Percentiles rank a stretch among this genome's conserved stretches.
These are phyloP conservation scores for Calonectria ilicicola DNA, from an alignment of 2,329 filamentous ascomycete genomes.

Conservation along the genomic window DNA sequence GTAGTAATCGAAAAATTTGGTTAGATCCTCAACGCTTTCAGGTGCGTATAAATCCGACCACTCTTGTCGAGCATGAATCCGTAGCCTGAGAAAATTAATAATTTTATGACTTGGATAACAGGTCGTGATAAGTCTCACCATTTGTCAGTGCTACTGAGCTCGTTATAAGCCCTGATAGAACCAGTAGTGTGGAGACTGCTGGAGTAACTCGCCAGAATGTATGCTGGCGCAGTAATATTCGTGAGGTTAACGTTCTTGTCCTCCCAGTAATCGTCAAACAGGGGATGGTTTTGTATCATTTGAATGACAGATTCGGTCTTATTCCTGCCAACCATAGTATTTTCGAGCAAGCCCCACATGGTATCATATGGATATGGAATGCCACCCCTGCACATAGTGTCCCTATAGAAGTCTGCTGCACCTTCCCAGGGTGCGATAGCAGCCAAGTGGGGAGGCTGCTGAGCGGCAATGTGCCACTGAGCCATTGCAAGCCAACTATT, in stretches of 20 bases:
- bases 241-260: not conserved
- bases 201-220: constrained; percentile 1
- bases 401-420: constrained; percentile 7
- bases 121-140: not conserved
- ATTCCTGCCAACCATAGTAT: not conserved
- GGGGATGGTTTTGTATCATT: not conserved
- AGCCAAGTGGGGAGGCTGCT: not conserved
- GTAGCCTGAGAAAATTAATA: not conserved
- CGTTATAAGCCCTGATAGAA: not conserved
- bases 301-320: not conserved
- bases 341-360: not conserved
- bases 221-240: not conserved
- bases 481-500: constrained; percentile 13
- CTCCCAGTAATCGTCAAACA: constrained; percentile 11
- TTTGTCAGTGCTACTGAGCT: not conserved
- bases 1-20: constrained; percentile 1
- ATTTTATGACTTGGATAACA: too few species aligned
- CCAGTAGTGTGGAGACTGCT: constrained; percentile 6
- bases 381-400: not conserved
- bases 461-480: constrained; percentile 8
- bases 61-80: constrained; percentile 1
- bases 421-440: constrained; percentile 7
- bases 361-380: constrained; percentile 5
- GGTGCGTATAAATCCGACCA: constrained; percentile 8
- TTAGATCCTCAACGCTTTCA: not conserved